Base-by-base conservation (phyloP, 192 early-diverging fungal genomes). In the Umbelopsis vinacea region DNA sequence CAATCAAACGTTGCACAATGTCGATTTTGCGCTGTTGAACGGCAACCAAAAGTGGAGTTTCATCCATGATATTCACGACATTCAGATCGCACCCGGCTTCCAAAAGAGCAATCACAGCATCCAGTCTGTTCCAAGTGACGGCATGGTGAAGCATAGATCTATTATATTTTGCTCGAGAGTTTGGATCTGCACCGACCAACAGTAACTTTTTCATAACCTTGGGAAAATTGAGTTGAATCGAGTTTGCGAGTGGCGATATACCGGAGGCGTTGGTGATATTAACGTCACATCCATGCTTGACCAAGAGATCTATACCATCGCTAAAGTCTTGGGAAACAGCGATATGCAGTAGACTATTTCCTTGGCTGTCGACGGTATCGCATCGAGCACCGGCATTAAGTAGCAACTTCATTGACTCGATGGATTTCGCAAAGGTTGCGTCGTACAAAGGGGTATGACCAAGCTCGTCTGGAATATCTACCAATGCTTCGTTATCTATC, bases 1-100 rank as follows among this genome's bases (percentile, higher is more conserved):
- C 14, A 12, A 81, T 12, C 46, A 81, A 40, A 37, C 71, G 77
- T 33, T 72, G 46, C 19, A 81, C 79, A 19, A 81, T 47, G 53
- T 81, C 79, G 9, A 77, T 77, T 43, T 81, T 81, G 21, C 76
- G 37, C 24, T 81, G 79, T n/a, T 81, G 79, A 0, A 81, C 79
- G 7, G 79, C 79, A 4, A 77, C 38, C 7, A 71, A 69, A 4
- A 81, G 55, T 3, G 79, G 75, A 7, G 79, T 77, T 38, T 81
- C 79, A 46, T 81, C 79, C 29, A 75, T 48, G n/a, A 45, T 47
- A 63, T 79, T 79, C 2, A 69, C 48, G 0, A 75, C 72, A 66
- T 81, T 77, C 22, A 77, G n/a, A 23, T 67, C 33, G 23, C 72
- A 73, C 14, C 63, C 67, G 35, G 45, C n/a, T 37, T 73, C 71